Base-by-base conservation (phyloP, 1,139 yeast genomes). In the Zygosaccharomyces pseudobailii region DNA sequence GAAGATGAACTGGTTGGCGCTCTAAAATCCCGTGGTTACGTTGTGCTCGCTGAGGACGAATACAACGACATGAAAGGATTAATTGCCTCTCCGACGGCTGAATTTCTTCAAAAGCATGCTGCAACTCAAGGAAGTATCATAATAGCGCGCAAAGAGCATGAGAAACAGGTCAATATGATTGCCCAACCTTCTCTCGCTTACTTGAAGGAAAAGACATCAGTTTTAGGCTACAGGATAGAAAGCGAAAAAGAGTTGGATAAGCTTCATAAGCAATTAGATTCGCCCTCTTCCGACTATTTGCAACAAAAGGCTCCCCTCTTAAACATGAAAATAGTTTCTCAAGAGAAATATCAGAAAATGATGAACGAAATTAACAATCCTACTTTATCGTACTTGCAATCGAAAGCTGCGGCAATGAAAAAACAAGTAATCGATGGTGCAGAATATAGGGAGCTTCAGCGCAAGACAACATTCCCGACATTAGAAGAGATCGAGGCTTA, bases 121-220 rank as follows among this genome's bases (percentile, higher is more conserved):
- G 58, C 13, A 57, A 66, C 41, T 60, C 68, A 5, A 28, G 73
- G 71, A 3, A 33, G 41, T n/a, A 35, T 42, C 8, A 19, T 52
- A 7, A 27, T 44, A 5, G 33, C 38, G 13, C 42, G 25, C 17
- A 17, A 24, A 20, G 43, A 43, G 28, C 38, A 43, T 30, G 36
- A 46, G 8, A 28, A 44, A 2, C 39, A 54, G 40, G 33, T 53
- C 19, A 40, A 39, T 3, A 56, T 52, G 20, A n/a, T 58, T 30
- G 62, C 58, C 3, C 49, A 50, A 8, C 68, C 69, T 10, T 40
- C 61, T 6, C 31, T 55, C 21, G 63, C 62, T 7, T 46, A 51
- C 8, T 50, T 65, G 40, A 51, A 48, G 6, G 57, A 57, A 22
- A 57, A 63, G 39, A 60, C 65, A 5, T 46, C 51, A 6, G 44